phyloP scores from a whole-genome alignment of 441 rosid genomes.

The Populus hybrid region DNA sequence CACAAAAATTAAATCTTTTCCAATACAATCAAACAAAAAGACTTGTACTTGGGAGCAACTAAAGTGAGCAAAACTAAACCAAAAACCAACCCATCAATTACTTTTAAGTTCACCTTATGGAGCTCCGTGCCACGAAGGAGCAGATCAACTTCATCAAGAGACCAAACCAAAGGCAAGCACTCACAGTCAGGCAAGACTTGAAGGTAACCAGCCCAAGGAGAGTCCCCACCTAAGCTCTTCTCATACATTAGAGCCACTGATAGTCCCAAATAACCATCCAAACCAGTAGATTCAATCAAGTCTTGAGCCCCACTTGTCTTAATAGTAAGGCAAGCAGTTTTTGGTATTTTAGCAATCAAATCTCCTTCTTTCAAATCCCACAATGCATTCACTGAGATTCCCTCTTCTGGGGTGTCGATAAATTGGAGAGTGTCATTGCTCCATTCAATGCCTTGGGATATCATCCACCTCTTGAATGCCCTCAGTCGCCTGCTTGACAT shows the following conservation, averaged over 20 bases:
- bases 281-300: conserved; percentile 50
- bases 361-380: conserved; percentile 69
- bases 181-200: conserved; percentile 65
- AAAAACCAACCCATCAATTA: not conserved
- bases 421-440: conserved; percentile 47
- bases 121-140: conserved; percentile 84
- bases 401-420: conserved; percentile 36
- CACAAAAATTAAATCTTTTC: too few species aligned
- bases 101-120: conserved; percentile 46
- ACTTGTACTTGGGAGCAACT: too few species aligned
- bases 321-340: conserved; percentile 70
- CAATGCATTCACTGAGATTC: conserved; percentile 52
- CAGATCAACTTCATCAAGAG: conserved; percentile 49
- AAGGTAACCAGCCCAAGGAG: conserved; percentile 79
- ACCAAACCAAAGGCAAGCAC: conserved; percentile 68
- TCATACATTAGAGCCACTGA: conserved; percentile 82
- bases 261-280: conserved; percentile 65
- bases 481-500: conserved; percentile 52
- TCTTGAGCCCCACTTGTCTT: conserved; percentile 54
- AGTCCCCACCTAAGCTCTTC: conserved; percentile 55
- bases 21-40: too few species aligned
- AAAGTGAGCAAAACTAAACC: not conserved
- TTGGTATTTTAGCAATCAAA: conserved; percentile 67
- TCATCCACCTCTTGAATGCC: conserved; percentile 91
- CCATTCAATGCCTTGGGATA: conserved; percentile 52